phyloP scores from a whole-genome alignment of 2,329 filamentous ascomycete species.

The Curvularia lunata region DNA sequence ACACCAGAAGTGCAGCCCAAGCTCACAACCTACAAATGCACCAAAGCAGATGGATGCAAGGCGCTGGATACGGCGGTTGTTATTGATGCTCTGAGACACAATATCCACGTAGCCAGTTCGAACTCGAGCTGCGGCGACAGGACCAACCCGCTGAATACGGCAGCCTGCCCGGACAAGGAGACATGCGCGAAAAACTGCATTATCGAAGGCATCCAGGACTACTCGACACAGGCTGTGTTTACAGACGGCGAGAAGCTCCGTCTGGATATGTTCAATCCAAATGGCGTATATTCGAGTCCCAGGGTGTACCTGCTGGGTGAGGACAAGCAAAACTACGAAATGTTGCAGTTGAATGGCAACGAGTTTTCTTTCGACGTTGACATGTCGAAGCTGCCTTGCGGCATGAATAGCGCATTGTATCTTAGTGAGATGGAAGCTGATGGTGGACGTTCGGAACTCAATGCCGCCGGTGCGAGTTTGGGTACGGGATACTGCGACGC shows the following conservation, averaged over 20 bases:
- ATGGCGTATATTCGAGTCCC: constrained; percentile 51
- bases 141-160: constrained; percentile 45
- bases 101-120: constrained; percentile 50
- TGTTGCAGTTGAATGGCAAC: constrained; percentile 68
- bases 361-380: constrained; percentile 78
- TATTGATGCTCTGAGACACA: constrained; percentile 57
- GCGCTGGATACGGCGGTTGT: constrained; percentile 58
- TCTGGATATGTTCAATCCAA: constrained; percentile 51
- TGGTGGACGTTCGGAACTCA: constrained; percentile 44
- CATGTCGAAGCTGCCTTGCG: constrained; percentile 53
- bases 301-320: constrained; percentile 69
- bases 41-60: constrained; percentile 57
- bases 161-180: constrained; percentile 56
- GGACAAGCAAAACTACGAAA: constrained; percentile 66
- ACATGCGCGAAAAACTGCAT: constrained; percentile 64
- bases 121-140: constrained; percentile 43
- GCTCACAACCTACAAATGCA: constrained; percentile 61
- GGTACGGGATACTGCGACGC: constrained; percentile 64
- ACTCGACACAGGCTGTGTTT: constrained; percentile 61
- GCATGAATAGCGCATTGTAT: constrained; percentile 52
- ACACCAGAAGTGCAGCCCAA: constrained; percentile 58
- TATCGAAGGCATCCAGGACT: constrained; percentile 61
- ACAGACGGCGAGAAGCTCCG: constrained; percentile 57
- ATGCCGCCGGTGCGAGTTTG: constrained; percentile 62
- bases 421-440: constrained; percentile 49